Conservation (phyloP, 1,284 basidiomycete genomes). For the Cutaneotrichosporon sp. region DNA sequence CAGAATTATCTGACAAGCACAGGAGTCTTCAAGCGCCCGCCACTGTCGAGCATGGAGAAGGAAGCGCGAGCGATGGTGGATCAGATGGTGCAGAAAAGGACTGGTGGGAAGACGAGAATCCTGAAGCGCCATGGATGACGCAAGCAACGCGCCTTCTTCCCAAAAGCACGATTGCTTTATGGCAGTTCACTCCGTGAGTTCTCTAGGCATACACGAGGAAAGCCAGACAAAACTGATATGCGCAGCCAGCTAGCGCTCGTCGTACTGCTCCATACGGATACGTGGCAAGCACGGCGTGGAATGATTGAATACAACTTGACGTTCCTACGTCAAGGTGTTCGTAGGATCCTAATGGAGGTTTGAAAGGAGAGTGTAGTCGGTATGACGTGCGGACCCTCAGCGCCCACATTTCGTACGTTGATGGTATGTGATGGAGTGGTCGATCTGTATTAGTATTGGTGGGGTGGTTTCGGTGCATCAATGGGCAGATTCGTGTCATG, state of each 20-base stretch:
- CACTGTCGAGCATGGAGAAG: not conserved
- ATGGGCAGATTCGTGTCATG: too few relatives aligned
- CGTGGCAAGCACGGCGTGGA: constrained; percentile 71
- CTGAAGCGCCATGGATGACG: constrained; percentile 44
- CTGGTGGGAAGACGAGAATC: constrained; percentile 48
- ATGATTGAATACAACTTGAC: constrained; percentile 91
- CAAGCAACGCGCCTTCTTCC: constrained; percentile 39
- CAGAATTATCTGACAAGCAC: too few relatives aligned
- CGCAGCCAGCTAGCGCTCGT: constrained; percentile 64
- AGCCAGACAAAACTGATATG: too few relatives aligned
- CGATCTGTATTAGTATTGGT: too few relatives aligned
- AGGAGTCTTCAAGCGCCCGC: too few relatives aligned
- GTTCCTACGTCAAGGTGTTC: constrained; percentile 60
- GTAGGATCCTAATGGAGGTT: constrained; percentile 46
- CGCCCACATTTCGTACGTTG: too few relatives aligned
- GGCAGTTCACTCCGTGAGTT: constrained; percentile 71
- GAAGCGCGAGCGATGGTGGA: not conserved
- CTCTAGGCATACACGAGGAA: too few relatives aligned
- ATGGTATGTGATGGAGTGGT: too few relatives aligned
- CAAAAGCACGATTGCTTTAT: constrained; percentile 76
- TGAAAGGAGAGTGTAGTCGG: too few relatives aligned
- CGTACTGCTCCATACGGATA: constrained; percentile 70
- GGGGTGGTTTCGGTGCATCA: too few relatives aligned
- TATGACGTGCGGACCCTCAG: too few relatives aligned
- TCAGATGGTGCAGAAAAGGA: constrained; percentile 6